These are phyloP conservation scores for Xerocomus potaroensis DNA, from an alignment of 768 basidiomycete species.

Conservation along the genomic window DNA sequence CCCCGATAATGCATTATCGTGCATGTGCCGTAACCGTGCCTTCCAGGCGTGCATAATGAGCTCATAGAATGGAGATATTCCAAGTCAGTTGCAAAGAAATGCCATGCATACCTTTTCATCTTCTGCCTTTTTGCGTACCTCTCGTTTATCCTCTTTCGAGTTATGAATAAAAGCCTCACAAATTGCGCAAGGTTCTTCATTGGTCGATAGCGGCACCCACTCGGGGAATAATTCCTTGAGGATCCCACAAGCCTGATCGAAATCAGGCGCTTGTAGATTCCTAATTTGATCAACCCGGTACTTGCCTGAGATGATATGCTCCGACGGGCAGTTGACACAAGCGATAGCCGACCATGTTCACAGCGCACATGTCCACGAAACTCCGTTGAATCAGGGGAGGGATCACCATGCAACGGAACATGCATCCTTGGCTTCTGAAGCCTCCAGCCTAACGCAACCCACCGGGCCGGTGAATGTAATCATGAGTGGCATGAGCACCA, in stretches of 20 bases:
- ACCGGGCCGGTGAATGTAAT: slow-evolving; percentile 3
- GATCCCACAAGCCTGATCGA: slow-evolving; percentile 50
- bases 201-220: slow-evolving; percentile 55
- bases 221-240: slow-evolving; percentile 56
- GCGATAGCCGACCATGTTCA: slow-evolving; percentile 61
- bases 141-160: slow-evolving; percentile 59
- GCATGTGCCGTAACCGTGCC: slow-evolving; percentile 62
- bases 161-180: slow-evolving; percentile 56
- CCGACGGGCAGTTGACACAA: slow-evolving; percentile 51
- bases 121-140: slow-evolving; percentile 62
- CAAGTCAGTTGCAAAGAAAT: background rate
- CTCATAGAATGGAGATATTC: slow-evolving; percentile 13
- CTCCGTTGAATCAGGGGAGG: slow-evolving; percentile 56
- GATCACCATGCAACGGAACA: slow-evolving; percentile 50
- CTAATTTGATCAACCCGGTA: slow-evolving; percentile 5
- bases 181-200: slow-evolving; percentile 52
- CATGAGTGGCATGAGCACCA: slow-evolving; percentile 10
- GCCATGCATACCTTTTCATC: slow-evolving; percentile 62
- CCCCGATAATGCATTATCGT: slow-evolving; percentile 48
- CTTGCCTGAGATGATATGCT: slow-evolving; percentile 60
- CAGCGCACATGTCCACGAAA: slow-evolving; percentile 62
- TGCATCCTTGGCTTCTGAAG: slow-evolving; percentile 76
- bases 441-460: slow-evolving; percentile 61
- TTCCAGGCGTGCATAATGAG: slow-evolving; percentile 27
- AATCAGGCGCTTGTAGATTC: slow-evolving; percentile 10